Base-by-base conservation (phyloP, 2,329 filamentous ascomycete genomes). In the Xylariaceae sp. region DNA sequence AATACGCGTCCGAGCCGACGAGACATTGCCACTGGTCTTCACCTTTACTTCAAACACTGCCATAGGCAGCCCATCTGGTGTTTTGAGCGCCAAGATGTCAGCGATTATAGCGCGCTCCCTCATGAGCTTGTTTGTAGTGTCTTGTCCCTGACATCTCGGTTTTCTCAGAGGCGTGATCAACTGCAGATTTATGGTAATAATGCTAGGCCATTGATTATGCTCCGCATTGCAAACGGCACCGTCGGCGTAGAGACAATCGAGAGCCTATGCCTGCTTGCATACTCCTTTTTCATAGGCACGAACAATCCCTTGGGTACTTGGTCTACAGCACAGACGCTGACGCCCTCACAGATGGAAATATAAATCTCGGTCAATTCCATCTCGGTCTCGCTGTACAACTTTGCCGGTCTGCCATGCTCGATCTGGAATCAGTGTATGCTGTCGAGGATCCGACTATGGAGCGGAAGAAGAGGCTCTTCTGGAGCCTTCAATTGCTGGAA, bases 61-160 rank as follows among this genome's bases (percentile, higher is more conserved):
- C 50, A 53, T 42, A 53, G 50, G 23, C 50, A 53, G 21, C 50
- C 50, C 22, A 50, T 53, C 14, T 53, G 50, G 50, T 53, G 50
- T 34, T 53, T 53, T 19, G 50, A 53, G 22, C 50, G 48, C 20
- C 44, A 53, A 38, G 50, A 53, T 32, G 48, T 53, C 22, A 42
- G 10, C 10, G 42, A 53, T 33, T 48, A 50, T 25, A 44, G 37
- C 42, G 44, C 44, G 21, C 50, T 53, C 34, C 37, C 50, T 27
- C 50, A 50, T 25, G 50, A 53, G 22, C 50, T 53, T 7, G 40
- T 53, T 22, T 53, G 48, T 22, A 53, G 50, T 32, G 47, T 53
- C 16, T 42, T 53, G 6, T 53, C 35, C 25, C 34, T 53, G 16
- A 53, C 50, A 6, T 45, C 50, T 17, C 44, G 50, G 12, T 53